These are phyloP conservation scores for Penicillium concentricum DNA, from an alignment of 2,329 filamentous ascomycete genomes.

Conservation along the genomic window DNA sequence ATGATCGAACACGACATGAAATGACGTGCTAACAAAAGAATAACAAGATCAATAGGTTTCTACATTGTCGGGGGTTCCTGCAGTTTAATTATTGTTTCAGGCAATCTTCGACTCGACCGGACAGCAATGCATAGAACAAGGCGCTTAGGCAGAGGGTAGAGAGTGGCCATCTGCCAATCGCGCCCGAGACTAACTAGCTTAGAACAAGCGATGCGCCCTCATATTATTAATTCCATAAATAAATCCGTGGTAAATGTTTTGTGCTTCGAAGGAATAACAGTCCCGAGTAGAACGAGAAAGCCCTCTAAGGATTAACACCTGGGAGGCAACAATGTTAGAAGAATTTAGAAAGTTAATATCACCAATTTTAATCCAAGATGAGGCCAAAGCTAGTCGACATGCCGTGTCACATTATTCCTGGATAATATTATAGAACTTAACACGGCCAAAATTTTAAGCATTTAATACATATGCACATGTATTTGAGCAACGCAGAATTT, in stretches of 20 bases:
- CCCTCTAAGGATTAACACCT: too few species aligned
- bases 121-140: background rate
- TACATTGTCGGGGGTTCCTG: too few species aligned
- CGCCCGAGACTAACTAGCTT: background rate
- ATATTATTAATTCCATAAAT: background rate
- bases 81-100: background rate
- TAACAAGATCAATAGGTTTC: background rate
- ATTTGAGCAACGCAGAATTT: background rate
- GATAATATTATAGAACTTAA: background rate
- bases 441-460: background rate
- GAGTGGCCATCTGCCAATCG: background rate
- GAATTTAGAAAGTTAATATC: too few species aligned
- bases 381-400: background rate
- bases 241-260: background rate
- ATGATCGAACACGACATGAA: background rate
- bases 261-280: background rate
- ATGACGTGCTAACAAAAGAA: background rate
- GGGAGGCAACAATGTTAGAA: too few species aligned
- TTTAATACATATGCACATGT: background rate
- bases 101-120: background rate
- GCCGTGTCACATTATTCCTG: background rate
- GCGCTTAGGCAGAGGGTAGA: slow-evolving; percentile 2
- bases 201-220: background rate
- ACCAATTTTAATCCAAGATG: background rate
- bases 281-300: too few species aligned